Evolutionary conservation across 1,284 basidiomycete genomes (phyloP).

Genomic region (Ustilago vetiveriae): DNA sequence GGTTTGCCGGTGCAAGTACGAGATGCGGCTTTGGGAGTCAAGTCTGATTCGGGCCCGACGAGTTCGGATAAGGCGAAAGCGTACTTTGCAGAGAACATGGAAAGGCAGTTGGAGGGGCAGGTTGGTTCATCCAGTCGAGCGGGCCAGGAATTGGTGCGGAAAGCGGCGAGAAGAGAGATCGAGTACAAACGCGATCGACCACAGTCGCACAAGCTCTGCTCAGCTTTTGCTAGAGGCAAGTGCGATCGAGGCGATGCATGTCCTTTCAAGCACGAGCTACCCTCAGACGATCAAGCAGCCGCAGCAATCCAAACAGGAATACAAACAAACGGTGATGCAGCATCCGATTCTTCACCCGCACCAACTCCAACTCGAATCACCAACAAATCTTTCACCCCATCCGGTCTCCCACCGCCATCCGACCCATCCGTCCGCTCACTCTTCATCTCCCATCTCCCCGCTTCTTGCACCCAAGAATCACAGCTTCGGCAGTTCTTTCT

Average conservation of each 20-base stretch:
- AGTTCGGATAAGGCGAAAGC: conserved; percentile 93
- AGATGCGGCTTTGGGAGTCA: conserved; percentile 88
- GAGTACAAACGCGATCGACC: conserved; percentile 94
- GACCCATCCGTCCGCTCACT: conserved; percentile 86
- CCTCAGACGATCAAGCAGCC: conserved; percentile 59
- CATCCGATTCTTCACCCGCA: conserved; percentile 54
- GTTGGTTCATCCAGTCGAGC: conserved; percentile 60
- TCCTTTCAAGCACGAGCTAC: conserved; percentile 93
- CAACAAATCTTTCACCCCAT: conserved; percentile 78
- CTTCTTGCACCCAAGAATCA: conserved; percentile 80
- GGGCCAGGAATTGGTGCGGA: conserved; percentile 94
- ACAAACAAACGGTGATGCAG: too few relatives aligned
- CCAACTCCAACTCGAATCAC: conserved; percentile 84
- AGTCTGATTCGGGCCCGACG: conserved; percentile 69
- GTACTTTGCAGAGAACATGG: conserved; percentile 79
- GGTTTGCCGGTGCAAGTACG: conserved; percentile 95
- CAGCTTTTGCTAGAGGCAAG: conserved; percentile 93
- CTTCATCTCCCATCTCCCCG: conserved; percentile 85
- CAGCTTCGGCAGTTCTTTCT: conserved; percentile 80
- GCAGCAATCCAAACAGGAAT: too few relatives aligned
- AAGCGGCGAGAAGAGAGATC: conserved; percentile 89
- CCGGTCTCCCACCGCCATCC: conserved; percentile 88
- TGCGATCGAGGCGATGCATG: conserved; percentile 91
- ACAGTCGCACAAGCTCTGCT: conserved; percentile 79
- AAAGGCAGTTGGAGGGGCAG: conserved; percentile 75